Percentiles rank a stretch among this genome's conserved stretches.
phyloP scores from a whole-genome alignment of 495 filamentous ascomycete genomes.

The Aspergillus panamensis region DNA sequence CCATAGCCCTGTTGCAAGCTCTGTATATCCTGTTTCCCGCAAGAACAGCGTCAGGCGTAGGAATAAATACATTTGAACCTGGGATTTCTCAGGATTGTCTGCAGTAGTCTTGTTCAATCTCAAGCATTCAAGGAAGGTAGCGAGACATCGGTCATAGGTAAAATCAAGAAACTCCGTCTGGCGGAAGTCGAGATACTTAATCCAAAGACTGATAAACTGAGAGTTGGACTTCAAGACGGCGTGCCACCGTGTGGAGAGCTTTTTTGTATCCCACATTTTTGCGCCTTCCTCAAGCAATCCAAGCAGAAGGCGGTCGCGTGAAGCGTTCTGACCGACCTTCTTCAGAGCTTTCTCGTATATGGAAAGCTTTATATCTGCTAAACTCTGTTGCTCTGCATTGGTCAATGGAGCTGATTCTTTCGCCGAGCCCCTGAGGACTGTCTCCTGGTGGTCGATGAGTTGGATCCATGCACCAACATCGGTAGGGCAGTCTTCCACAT shows the following conservation, averaged over 20 bases:
- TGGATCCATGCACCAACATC: constrained; percentile 71
- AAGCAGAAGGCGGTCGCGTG: constrained; percentile 55
- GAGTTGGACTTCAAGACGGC: constrained; percentile 55
- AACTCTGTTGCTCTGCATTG: constrained; percentile 58
- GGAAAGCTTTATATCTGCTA: constrained; percentile 73
- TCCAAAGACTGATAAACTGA: constrained; percentile 63
- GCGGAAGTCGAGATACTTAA: constrained; percentile 67
- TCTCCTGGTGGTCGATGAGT: constrained; percentile 72
- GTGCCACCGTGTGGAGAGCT: constrained; percentile 62
- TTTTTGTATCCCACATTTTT: constrained; percentile 66
- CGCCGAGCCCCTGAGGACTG: constrained; percentile 46
- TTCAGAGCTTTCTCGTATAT: constrained; percentile 77
- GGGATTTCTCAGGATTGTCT: constrained; percentile 25
- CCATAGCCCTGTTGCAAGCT: constrained; percentile 76
- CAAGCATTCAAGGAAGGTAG: constrained; percentile 55
- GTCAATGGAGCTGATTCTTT: constrained; percentile 45
- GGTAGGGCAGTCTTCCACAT: constrained; percentile 58
- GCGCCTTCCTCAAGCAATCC: constrained; percentile 68
- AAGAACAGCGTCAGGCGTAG: constrained; percentile 70
- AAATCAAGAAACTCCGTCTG: constrained; percentile 68
- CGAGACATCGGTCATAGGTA: constrained; percentile 60
- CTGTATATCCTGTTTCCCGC: constrained; percentile 74
- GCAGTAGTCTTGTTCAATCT: constrained; percentile 39
- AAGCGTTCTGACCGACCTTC: constrained; percentile 43
- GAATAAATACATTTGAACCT: constrained; percentile 67